phyloP scores from a whole-genome alignment of 352 stramenopile species.

The Phytophthora litchii region DNA sequence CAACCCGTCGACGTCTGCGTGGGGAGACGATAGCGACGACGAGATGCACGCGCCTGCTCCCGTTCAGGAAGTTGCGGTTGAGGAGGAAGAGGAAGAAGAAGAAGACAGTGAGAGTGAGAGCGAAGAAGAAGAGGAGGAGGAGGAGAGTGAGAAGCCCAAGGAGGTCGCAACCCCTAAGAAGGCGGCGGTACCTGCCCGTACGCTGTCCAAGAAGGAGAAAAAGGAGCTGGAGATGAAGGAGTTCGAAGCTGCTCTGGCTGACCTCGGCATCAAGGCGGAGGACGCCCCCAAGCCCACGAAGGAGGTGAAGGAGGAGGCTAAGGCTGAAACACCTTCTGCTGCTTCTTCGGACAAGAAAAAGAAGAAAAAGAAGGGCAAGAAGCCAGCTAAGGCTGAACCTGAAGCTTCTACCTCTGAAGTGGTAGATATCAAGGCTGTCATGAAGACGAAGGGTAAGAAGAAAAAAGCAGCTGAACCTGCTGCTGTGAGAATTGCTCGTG shows the following conservation, averaged over 20 bases:
- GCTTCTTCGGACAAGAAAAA: conserved; percentile 46
- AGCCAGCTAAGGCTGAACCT: conserved; percentile 33
- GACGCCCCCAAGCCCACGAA: conserved; percentile 14
- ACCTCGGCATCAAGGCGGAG: conserved; percentile 59
- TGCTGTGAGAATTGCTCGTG: conserved; percentile 68
- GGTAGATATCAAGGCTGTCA: conserved; percentile 75
- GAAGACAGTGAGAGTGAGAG: conserved; percentile 49
- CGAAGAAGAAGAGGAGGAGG: conserved; percentile 58
- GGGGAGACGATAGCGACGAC: conserved; percentile 77
- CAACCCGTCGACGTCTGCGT: conserved; percentile 69
- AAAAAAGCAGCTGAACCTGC: conserved; percentile 67
- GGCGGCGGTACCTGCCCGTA: conserved; percentile 36
- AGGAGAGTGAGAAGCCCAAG: conserved; percentile 40
- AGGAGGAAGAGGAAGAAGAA: conserved; percentile 60
- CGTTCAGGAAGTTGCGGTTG: conserved; percentile 41
- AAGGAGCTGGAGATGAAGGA: conserved; percentile 82
- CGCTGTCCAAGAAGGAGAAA: conserved; percentile 83
- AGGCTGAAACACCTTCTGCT: conserved; percentile 34
- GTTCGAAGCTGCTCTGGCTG: conserved; percentile 66
- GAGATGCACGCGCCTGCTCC: conserved; percentile 54
- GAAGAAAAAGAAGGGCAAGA: conserved; percentile 75
- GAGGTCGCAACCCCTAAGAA: conserved; percentile 42
- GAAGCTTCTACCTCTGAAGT: conserved; percentile 38
- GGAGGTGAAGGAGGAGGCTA: conserved; percentile 48
- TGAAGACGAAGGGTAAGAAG: conserved; percentile 82